A percentile compares a stretch with the other conserved stretches of the same genome.
phyloP scores from a whole-genome alignment of 495 filamentous ascomycete genomes.

The Trichocladium uniseriatum region DNA sequence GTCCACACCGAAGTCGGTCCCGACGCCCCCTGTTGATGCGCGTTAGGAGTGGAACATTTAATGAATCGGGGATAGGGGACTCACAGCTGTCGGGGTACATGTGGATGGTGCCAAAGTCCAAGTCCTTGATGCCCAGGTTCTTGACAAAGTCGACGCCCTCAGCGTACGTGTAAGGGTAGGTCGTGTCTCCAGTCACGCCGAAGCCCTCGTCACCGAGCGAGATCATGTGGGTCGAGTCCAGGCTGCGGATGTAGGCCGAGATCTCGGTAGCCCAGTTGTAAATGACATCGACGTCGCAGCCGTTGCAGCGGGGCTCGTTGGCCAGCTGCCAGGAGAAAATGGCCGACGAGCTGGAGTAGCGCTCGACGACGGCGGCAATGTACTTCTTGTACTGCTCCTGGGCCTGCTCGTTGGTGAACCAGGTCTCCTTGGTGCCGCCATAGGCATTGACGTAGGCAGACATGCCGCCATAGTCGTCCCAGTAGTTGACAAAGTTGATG shows the following conservation, averaged over 20 bases:
- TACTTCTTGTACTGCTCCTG: conserved; percentile 55
- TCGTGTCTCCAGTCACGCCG: conserved; percentile 33
- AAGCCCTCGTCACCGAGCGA: conserved; percentile 55
- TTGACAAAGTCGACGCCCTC: conserved; percentile 53
- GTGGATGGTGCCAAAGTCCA: conserved; percentile 59
- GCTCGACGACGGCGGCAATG: conserved; percentile 51
- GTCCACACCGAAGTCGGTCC: conserved; percentile 35
- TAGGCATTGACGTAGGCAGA: conserved; percentile 53
- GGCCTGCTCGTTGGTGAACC: conserved; percentile 47
- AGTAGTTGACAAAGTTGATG: conserved; percentile 49
- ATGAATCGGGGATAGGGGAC: conserved; percentile 11
- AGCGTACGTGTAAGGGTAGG: conserved; percentile 45
- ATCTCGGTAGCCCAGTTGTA: conserved; percentile 53
- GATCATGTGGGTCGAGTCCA: conserved; percentile 60
- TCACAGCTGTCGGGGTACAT: conserved; percentile 46
- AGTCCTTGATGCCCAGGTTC: conserved; percentile 40
- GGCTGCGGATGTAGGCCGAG: conserved; percentile 51
- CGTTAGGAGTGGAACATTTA: neutral
- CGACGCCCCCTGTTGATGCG: conserved; percentile 29
- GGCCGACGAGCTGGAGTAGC: conserved; percentile 47
- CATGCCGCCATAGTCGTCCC: conserved; percentile 60
- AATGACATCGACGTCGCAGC: conserved; percentile 50
- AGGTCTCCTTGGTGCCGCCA: conserved; percentile 44
- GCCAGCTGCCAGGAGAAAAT: conserved; percentile 65
- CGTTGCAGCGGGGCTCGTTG: conserved; percentile 62